Evolutionary conservation across 345 rosid genomes (phyloP).

Genomic region (Cardiospermum halicacabum): DNA sequence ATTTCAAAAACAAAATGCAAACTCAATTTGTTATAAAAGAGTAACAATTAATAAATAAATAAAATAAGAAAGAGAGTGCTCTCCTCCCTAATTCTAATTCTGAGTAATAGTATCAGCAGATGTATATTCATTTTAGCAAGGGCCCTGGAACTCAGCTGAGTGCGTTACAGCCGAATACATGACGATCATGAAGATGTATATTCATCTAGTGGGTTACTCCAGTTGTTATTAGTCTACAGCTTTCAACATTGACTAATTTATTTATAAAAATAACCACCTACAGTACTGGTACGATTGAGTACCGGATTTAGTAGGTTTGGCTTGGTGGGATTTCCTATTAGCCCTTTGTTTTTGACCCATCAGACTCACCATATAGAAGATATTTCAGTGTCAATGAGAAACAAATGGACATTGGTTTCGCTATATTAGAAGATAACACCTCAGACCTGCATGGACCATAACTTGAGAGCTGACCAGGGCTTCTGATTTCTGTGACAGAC

Average conservation of each 20-base stretch:
- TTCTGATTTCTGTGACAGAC: not conserved
- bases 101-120: not conserved
- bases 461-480: no score
- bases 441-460: no score
- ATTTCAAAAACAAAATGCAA: not conserved
- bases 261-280: no score
- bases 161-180: constrained; percentile 27
- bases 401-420: no score
- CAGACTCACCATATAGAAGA: no score
- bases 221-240: constrained; percentile 11
- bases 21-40: not conserved
- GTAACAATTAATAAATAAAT: not conserved
- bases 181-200: not conserved
- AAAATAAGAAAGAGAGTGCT: constrained; percentile 17
- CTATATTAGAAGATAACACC: no score
- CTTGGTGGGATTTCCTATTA: constrained; percentile 14
- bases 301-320: not conserved
- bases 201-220: constrained; percentile 13
- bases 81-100: constrained; percentile 18
- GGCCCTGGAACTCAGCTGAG: constrained; percentile 7
- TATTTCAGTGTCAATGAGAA: no score
- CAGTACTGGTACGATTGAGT: not conserved
- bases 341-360: constrained; percentile 4
- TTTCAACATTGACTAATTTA: constrained; percentile 5
- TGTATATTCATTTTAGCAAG: not conserved